Evolutionary conservation across 768 basidiomycete genomes (phyloP), one percentile per base, ranked within the genome.

Genomic region (Clavulina sp.): DNA sequence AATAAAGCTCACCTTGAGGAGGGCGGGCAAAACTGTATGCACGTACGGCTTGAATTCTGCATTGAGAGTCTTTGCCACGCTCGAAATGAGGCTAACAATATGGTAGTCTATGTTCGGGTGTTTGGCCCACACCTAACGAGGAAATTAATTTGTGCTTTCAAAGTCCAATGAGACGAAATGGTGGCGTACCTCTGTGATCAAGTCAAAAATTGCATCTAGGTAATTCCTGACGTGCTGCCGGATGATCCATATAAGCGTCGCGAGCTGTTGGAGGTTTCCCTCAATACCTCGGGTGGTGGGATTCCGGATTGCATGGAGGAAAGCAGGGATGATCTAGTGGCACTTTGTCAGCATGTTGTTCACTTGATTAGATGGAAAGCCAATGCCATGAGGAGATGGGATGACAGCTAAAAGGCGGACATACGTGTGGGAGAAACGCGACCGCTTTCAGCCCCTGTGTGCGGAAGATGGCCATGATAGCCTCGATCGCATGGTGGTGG

Each of bases 381-480:
- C 38, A 33, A 19, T 9, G 16, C 9, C 24, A 24, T 9, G 13
- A 46, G 26, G 13, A 24, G 26, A 21, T 41, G 16, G 29, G n/a
- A 9, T 23, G 41, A 34, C 19, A 40, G 2, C 19, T 18, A 33
- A n/a, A n/a, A n/a, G n/a, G n/a, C n/a, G n/a, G 24, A 48, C 63
- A 48, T 61, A 89, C 88, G 72, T 95, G 91, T 41, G 93, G 86
- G 24, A 99, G 67, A 67, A 96, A 97, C 1, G 85, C 77, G 19
- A 93, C 91, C 63, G 89, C 95, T 71, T 92, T 91, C 61, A 97
- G 68, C 13, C 93, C 91, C 61, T 97, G 92, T 0, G 91, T 95
- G 65, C 92, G 91, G 74, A 97, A 99, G 55, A 99, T 97, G 43
- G 88, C 83, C 88, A 97, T 96, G 58, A 99, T 84, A 1, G 91